Evolutionary conservation across 2,329 filamentous ascomycete genomes (phyloP).

Genomic region (Aspergillus sp.): DNA sequence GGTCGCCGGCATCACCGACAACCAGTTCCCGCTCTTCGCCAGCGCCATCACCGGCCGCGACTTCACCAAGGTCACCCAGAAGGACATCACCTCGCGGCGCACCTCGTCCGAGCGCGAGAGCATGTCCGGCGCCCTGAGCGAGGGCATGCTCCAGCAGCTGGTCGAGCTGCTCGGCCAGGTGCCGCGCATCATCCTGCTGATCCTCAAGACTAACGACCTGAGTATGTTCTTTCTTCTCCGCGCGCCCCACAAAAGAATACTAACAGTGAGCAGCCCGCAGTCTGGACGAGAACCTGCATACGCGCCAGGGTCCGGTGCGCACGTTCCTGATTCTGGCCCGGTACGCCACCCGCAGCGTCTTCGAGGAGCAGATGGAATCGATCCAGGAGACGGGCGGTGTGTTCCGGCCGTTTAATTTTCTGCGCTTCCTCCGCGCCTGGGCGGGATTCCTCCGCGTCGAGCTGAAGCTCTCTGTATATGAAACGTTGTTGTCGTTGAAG

Average conservation of each 20-base stretch:
- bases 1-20: slow-evolving; percentile 82
- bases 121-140: slow-evolving; percentile 80
- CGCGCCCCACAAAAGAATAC: too few species aligned
- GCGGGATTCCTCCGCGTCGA: slow-evolving; percentile 54
- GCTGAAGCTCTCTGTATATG: slow-evolving; percentile 57
- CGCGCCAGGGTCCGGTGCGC: slow-evolving; percentile 57
- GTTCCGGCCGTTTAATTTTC: slow-evolving; percentile 52
- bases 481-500: slow-evolving; percentile 53
- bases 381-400: slow-evolving; percentile 49
- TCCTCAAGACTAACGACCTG: slow-evolving; percentile 96
- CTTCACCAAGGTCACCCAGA: slow-evolving; percentile 68
- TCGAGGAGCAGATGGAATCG: slow-evolving; percentile 57
- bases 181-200: slow-evolving; percentile 86
- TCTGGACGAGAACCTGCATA: slow-evolving; percentile 75
- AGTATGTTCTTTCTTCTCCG: too few species aligned
- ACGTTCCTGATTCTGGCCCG: slow-evolving; percentile 64
- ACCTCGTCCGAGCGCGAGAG: slow-evolving; percentile 76
- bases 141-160: slow-evolving; percentile 83
- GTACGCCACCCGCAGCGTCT: slow-evolving; percentile 62
- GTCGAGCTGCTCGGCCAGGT: slow-evolving; percentile 86
- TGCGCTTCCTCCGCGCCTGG: slow-evolving; percentile 53
- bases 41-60: slow-evolving; percentile 95
- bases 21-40: slow-evolving; percentile 92
- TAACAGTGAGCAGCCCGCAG: slow-evolving; percentile 77
- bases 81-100: slow-evolving; percentile 57